Evolutionary conservation across 257 asterid species (phyloP).

Genomic region (Przewalskia tangutica): DNA sequence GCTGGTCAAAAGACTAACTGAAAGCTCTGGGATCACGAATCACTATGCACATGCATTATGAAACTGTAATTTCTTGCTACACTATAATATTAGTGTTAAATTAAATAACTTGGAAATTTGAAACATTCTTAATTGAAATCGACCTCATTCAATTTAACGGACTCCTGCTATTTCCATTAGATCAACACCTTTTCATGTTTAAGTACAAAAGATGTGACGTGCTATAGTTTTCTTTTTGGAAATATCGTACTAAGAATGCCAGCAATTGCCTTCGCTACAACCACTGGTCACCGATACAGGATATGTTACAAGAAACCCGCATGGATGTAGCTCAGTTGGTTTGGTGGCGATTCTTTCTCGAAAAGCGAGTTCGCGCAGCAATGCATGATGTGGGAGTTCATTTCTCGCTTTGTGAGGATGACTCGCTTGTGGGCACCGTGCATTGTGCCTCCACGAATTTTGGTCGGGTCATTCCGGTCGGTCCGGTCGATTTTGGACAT

Average conservation of each 20-base stretch:
- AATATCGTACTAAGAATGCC: neutral
- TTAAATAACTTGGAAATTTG: neutral
- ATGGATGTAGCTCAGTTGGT: too few relatives aligned
- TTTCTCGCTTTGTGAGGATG: too few relatives aligned
- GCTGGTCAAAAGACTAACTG: neutral
- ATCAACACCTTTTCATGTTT: neutral
- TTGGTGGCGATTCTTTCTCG: too few relatives aligned
- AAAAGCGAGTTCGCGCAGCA: too few relatives aligned
- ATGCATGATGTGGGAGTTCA: too few relatives aligned
- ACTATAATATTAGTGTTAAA: neutral
- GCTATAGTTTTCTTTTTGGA: too few relatives aligned
- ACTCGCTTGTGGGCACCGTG: too few relatives aligned
- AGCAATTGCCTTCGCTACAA: neutral
- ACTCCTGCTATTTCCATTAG: neutral
- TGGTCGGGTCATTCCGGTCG: too few relatives aligned
- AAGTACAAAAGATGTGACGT: too few relatives aligned
- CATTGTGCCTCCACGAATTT: too few relatives aligned
- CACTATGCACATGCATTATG: neutral
- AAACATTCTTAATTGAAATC: neutral
- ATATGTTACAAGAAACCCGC: too few relatives aligned
- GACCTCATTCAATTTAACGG: neutral
- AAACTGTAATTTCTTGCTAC: neutral
- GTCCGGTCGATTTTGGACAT: too few relatives aligned
- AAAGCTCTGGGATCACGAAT: neutral
- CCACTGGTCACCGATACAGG: neutral